Base-by-base conservation (phyloP, 257 asterid species). In the Nicotiana tabacum region DNA sequence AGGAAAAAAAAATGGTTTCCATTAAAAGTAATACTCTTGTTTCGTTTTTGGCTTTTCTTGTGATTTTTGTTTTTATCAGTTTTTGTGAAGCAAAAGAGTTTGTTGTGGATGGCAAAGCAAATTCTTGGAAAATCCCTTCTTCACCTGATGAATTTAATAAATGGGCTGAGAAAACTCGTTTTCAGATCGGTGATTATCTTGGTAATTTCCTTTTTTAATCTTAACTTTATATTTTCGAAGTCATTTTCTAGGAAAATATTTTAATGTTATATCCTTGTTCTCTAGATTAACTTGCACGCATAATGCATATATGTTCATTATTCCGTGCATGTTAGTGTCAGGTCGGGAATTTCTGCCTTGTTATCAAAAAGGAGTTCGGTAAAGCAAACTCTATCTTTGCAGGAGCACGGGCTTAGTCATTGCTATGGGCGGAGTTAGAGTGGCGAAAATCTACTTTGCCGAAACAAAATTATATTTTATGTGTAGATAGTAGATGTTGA, bases 101-200 rank as follows among this genome's bases (percentile, higher is more conserved):
- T 12, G 29, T 30, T 3, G 87, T 92, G 2, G 92, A 86, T 53
- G 87, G 87, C 48, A 81, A 81, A 39, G 81, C 62, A n/a, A 84
- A 82, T 29, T 66, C 84, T 6, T 92, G 96, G 97, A 66, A 84
- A 58, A 77, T 92, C 7, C 98, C 98, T 1, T 77, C 96, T 57
- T 85, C 93, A 24, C 84, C 89, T 6, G 83, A 91, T 30, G 82
- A 81, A 66, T 88, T 83, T 83, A 87, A 79, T 77, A 65, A 86
- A 15, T 92, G 98, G 98, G 90, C 94, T 51, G 56, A 74, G 4
- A 82, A 66, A 55, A 56, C 3, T 18, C 92, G 98, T 1, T 92
- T 92, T 82, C 67, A 15, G 30, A 89, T 92, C 84, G 93, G 91
- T 9, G 97, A 94, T 84, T 84, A 87, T 65, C 69, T 94, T 24